Conservation (phyloP, 345 rosid genomes). For the Ricinus communis region DNA sequence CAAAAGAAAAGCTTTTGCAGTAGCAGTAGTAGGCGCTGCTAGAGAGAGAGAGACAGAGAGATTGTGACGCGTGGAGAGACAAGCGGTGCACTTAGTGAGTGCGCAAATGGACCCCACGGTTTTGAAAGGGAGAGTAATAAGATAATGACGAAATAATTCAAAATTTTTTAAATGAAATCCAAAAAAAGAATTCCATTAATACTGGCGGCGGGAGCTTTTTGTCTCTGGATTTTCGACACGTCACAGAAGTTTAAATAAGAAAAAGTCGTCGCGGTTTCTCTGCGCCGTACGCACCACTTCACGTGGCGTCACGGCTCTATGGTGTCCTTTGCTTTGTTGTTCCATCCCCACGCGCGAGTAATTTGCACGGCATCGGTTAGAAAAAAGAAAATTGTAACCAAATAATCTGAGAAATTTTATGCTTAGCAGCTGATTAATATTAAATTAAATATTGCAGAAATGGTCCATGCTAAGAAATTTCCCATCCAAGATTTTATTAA, state of each 20-base stretch:
- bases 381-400: no score
- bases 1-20: neutral
- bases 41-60: neutral
- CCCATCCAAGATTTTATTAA: no score
- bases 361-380: no score
- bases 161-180: no score
- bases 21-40: neutral
- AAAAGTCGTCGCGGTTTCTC: slow-evolving; percentile 3
- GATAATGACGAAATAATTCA: neutral
- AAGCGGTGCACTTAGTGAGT: neutral
- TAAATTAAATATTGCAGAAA: no score
- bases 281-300: slow-evolving; percentile 8
- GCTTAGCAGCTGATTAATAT: no score
- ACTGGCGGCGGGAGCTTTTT: slow-evolving; percentile 10
- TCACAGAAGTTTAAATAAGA: neutral
- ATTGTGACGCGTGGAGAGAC: neutral
- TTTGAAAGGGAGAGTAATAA: neutral
- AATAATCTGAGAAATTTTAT: no score
- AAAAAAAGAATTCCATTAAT: no score
- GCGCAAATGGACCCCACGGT: neutral
- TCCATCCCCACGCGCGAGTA: neutral
- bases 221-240: neutral
- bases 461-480: no score
- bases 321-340: neutral
- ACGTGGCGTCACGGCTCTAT: slow-evolving; percentile 19